These are phyloP conservation scores for Colletotrichum sp. DNA, from an alignment of 2,329 filamentous ascomycete genomes.

Conservation along the genomic window DNA sequence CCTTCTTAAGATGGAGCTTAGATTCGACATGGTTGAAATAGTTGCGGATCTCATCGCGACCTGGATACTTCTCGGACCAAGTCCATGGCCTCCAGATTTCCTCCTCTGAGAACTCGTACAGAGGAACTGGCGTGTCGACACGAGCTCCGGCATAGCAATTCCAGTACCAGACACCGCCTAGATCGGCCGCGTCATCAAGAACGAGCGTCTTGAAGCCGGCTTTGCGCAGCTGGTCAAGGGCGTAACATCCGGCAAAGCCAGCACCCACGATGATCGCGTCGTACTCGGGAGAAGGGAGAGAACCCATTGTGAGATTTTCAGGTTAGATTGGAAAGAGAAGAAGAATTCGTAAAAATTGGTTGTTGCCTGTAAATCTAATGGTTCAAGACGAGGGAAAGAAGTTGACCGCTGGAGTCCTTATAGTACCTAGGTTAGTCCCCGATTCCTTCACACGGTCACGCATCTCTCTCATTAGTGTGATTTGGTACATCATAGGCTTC, in stretches of 20 bases:
- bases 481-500: not conserved
- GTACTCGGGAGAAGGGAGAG: not conserved
- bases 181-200: conserved; percentile 12
- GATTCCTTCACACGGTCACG: not conserved
- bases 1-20: not conserved
- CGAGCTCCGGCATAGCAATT: conserved; percentile 47
- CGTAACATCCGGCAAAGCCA: conserved; percentile 26
- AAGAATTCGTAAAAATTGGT: not conserved
- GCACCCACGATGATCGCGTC: conserved; percentile 27
- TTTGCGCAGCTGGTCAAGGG: conserved; percentile 38
- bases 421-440: not conserved
- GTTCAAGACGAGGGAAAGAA: not conserved
- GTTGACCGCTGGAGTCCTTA: not conserved
- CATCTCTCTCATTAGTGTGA: not conserved
- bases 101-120: conserved; percentile 38
- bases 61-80: conserved; percentile 45
- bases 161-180: conserved; percentile 49
- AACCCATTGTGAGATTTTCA: not conserved
- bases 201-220: conserved; percentile 33
- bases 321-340: not conserved
- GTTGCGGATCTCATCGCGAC: not conserved
- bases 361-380: not conserved
- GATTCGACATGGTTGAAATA: not conserved
- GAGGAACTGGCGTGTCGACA: conserved; percentile 38
- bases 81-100: conserved; percentile 49